Percentiles rank a stretch among this genome's conserved stretches.
phyloP scores from a whole-genome alignment of 768 basidiomycete species.

The Boletales sp. region DNA sequence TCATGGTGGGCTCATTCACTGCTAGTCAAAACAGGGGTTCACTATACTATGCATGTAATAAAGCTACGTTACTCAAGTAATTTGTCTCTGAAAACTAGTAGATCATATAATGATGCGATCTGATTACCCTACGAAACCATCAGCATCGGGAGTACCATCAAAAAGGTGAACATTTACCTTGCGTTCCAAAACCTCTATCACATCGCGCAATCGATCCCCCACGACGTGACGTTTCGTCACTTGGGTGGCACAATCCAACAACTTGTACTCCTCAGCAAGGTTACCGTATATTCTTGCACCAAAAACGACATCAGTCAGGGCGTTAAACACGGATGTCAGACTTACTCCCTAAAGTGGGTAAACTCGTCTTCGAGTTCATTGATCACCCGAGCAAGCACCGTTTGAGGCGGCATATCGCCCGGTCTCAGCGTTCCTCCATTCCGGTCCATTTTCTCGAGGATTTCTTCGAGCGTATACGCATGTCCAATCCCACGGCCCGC shows the following conservation, averaged over 20 bases:
- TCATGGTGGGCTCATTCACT: too few relatives aligned
- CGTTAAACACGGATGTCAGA: constrained; percentile 1
- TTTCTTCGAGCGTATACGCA: constrained; percentile 19
- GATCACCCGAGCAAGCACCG: constrained; percentile 77
- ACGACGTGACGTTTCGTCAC: constrained; percentile 80
- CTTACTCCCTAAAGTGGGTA: constrained; percentile 88
- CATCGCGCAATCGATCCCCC: constrained; percentile 84
- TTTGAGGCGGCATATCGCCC: constrained; percentile 72
- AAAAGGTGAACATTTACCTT: constrained; percentile 53
- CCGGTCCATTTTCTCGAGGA: constrained; percentile 23
- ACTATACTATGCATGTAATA: not conserved
- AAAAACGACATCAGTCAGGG: constrained; percentile 7
- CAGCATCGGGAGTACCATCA: not conserved
- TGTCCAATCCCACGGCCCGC: constrained; percentile 4
- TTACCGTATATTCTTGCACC: constrained; percentile 79
- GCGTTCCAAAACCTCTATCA: constrained; percentile 87
- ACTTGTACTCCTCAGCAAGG: constrained; percentile 89
- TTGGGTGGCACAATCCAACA: constrained; percentile 81
- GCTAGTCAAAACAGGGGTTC: too few relatives aligned
- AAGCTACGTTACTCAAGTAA: constrained; percentile 25
- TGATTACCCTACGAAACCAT: constrained; percentile 70
- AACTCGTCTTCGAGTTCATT: constrained; percentile 94
- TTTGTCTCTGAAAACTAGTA: constrained; percentile 74
- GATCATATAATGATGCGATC: constrained; percentile 86
- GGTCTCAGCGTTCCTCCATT: constrained; percentile 21